Conservation (phyloP, 331 rosid species). For the Rhamnella rubrinervis region DNA sequence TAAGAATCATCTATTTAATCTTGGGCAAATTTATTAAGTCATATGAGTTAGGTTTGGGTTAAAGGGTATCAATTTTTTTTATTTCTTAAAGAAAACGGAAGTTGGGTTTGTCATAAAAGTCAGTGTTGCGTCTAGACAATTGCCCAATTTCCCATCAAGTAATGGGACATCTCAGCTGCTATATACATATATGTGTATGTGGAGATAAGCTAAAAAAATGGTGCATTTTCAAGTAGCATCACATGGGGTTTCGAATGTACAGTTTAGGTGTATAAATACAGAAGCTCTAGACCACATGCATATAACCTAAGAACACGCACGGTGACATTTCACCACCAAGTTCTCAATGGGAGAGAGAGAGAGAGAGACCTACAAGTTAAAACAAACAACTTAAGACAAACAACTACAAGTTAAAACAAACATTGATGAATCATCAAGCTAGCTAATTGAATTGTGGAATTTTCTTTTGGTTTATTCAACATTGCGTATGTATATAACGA, state of each 20-base stretch:
- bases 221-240: conserved; percentile 7
- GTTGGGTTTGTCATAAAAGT: not conserved
- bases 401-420: too few relatives aligned
- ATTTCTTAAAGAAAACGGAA: too few relatives aligned
- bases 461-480: conserved; percentile 22
- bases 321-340: conserved; percentile 1
- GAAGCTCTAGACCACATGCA: too few relatives aligned
- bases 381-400: too few relatives aligned
- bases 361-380: too few relatives aligned
- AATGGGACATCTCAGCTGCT: not conserved
- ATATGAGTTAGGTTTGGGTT: too few relatives aligned
- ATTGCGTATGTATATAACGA: conserved; percentile 5
- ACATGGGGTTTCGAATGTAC: conserved; percentile 11
- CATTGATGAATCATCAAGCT: too few relatives aligned
- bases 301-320: conserved; percentile 19
- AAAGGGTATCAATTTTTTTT: too few relatives aligned
- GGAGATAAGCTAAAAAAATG: not conserved
- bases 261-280: not conserved
- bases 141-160: not conserved
- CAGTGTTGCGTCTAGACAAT: not conserved
- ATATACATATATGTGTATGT: not conserved
- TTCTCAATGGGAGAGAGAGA: not conserved
- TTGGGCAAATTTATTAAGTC: too few relatives aligned
- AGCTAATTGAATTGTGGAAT: too few relatives aligned
- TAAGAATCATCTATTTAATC: too few relatives aligned